Base-by-base conservation (phyloP, 2,329 filamentous ascomycete genomes). In the Penicillium italicum region DNA sequence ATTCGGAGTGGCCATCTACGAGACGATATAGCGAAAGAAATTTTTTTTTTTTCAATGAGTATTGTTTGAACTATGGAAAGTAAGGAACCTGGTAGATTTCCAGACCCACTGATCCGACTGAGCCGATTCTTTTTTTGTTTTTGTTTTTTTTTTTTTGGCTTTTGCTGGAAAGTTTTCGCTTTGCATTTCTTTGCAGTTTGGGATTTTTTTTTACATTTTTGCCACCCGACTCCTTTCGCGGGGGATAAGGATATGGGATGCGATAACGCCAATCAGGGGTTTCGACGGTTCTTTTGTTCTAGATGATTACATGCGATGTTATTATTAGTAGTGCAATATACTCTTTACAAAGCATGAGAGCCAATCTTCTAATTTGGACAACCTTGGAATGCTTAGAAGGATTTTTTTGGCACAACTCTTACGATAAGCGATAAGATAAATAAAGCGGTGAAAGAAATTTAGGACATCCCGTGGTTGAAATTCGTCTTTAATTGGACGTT, bases 391-490 rank as follows among this genome's bases (percentile, higher is more conserved):
- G n/a, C n/a, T n/a, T n/a, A n/a, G n/a, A n/a, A n/a, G n/a, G n/a
- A n/a, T 38, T 34, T 16, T 30, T 22, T 28, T 50, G 6, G 12
- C n/a, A 34, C 34, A 36, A 33, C 31, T 33, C 24, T 43, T 24
- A 47, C 53, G 47, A 55, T 55, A 55, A 50, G 47, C 53, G 53
- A 55, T 55, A 55, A 55, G 53, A 53, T 9, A 45, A 33, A 45
- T 33, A 18, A 22, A 51, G 53, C 47, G 53, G 53, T 55, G 53
- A 55, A 44, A 45, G 20, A 47, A 41, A 45, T 45, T 10, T n/a
- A 28, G 16, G 14, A n/a, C 33, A 48, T 34, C 46, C 36, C 18
- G 34, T 49, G 46, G 24, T 30, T 41, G 36, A 49, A 22, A 41
- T 38, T 49, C 24, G 24, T 16, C 9, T 45, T 24, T 45, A 45